These are phyloP conservation scores for Lolium multiflorum DNA, from an alignment of 176 grass and related monocot genomes.

Conservation along the genomic window DNA sequence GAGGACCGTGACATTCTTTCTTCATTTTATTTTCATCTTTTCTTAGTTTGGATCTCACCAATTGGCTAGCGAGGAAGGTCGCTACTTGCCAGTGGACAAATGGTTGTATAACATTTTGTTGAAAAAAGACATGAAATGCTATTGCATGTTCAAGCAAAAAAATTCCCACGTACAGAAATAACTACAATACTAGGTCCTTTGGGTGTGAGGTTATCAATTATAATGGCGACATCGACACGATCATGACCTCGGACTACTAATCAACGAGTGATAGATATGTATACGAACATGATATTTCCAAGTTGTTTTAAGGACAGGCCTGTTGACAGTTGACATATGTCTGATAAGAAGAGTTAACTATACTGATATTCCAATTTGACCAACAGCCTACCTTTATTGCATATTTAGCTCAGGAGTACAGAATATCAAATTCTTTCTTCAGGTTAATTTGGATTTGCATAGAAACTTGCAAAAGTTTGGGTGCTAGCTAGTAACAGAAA, in stretches of 20 bases:
- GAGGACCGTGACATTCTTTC: no score
- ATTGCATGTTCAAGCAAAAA: background rate
- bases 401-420: constrained; percentile 2
- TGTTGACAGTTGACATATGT: background rate
- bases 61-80: background rate
- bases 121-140: background rate
- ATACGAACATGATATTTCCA: background rate
- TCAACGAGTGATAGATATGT: background rate
- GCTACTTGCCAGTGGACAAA: background rate
- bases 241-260: constrained; percentile 8
- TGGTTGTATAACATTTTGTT: background rate
- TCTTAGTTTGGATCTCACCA: background rate
- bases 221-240: background rate
- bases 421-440: background rate
- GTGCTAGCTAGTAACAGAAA: background rate
- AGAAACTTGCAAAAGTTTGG: background rate
- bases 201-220: constrained; percentile 13
- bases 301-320: background rate
- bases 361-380: background rate
- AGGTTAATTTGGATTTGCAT: background rate
- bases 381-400: background rate
- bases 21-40: no score
- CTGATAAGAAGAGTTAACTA: background rate
- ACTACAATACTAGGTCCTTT: background rate
- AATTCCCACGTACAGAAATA: background rate